Percentiles rank a stretch among this genome's conserved stretches.
phyloP scores from a whole-genome alignment of 2,329 filamentous ascomycete species.

The Ceratocystis variospora region DNA sequence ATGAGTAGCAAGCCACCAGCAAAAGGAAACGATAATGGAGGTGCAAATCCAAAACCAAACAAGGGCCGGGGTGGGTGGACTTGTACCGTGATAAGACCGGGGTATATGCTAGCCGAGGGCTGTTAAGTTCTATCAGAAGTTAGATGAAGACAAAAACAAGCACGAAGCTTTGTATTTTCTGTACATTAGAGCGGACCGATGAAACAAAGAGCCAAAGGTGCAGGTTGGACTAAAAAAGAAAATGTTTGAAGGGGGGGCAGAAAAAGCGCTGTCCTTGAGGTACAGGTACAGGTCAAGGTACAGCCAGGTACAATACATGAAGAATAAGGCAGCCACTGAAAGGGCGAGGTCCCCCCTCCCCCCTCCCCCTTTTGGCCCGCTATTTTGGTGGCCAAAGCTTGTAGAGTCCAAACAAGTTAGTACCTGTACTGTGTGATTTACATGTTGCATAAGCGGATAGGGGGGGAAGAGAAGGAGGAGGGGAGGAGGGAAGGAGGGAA shows the following conservation, averaged over 20 bases:
- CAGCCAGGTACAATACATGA: neutral
- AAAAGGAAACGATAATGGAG: too few species aligned
- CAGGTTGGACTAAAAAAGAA: neutral
- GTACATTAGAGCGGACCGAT: neutral
- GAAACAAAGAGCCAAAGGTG: neutral
- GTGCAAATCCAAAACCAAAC: too few species aligned
- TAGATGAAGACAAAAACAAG: neutral
- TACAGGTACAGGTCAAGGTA: neutral
- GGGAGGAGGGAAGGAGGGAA: neutral
- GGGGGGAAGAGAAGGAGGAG: neutral
- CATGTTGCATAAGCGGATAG: constrained; percentile 4
- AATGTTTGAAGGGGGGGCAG: neutral
- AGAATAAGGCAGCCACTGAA: neutral
- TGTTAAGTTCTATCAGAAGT: neutral
- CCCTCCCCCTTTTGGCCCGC: neutral
- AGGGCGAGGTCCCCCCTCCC: neutral
- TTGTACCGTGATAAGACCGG: too few species aligned
- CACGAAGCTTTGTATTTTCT: neutral
- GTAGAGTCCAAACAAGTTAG: constrained; percentile 1
- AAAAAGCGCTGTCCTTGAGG: neutral
- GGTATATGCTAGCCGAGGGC: too few species aligned
- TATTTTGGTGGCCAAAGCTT: constrained; percentile 3
- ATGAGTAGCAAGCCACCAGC: too few species aligned
- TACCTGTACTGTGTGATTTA: constrained; percentile 4
- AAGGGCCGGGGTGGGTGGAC: too few species aligned